These are phyloP conservation scores for Penicillium tannophilum DNA, from an alignment of 495 filamentous ascomycete genomes.

Conservation along the genomic window DNA sequence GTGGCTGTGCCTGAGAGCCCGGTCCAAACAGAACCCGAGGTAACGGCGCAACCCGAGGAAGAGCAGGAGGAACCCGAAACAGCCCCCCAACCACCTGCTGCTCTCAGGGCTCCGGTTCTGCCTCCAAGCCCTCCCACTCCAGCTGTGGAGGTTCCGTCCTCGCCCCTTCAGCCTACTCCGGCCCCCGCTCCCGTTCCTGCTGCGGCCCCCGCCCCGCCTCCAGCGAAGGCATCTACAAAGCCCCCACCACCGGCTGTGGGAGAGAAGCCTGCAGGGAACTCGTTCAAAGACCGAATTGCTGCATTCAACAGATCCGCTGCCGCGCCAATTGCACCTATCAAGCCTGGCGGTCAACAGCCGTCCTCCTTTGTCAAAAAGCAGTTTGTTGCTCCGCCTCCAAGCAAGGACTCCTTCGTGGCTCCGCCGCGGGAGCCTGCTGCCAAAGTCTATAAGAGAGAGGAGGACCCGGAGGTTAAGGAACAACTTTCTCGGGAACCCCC, in stretches of 20 bases:
- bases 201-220: constrained; percentile 40
- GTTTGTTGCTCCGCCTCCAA: constrained; percentile 95
- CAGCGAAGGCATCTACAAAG: constrained; percentile 47
- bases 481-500: constrained; percentile 48
- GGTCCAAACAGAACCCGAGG: constrained; percentile 41
- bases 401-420: constrained; percentile 88
- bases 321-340: constrained; percentile 83
- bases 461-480: constrained; percentile 80
- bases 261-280: constrained; percentile 74
- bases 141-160: constrained; percentile 25
- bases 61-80: constrained; percentile 25
- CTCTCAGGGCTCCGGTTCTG: constrained; percentile 33
- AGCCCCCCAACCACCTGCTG: constrained; percentile 45
- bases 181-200: constrained; percentile 23
- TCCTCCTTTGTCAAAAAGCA: constrained; percentile 91
- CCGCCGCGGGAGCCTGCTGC: constrained; percentile 66
- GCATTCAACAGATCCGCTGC: constrained; percentile 92
- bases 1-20: constrained; percentile 29
- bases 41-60: constrained; percentile 33
- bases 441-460: constrained; percentile 83
- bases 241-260: constrained; percentile 63
- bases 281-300: constrained; percentile 93
- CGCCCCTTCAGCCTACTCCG: constrained; percentile 32
- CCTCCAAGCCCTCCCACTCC: constrained; percentile 8
- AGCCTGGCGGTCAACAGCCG: constrained; percentile 65